Percentiles rank a stretch among this genome's conserved stretches.
Evolutionary conservation across 768 basidiomycete genomes (phyloP).

Genomic region (Trametes punicea): DNA sequence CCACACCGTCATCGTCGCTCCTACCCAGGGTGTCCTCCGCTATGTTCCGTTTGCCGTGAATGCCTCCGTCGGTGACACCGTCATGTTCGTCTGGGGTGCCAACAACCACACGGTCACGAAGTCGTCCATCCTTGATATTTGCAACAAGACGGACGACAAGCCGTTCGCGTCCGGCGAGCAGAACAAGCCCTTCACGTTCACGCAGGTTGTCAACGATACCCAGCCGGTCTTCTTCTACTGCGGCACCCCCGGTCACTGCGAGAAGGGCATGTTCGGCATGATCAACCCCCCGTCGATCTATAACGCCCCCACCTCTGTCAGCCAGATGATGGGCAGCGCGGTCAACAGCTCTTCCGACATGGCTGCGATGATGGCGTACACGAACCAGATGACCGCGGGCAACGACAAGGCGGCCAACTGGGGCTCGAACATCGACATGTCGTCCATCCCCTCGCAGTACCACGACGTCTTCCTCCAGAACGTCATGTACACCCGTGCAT

Average conservation of each 20-base stretch:
- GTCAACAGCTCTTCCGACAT: constrained; percentile 45
- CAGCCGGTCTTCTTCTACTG: constrained; percentile 76
- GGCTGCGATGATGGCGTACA: constrained; percentile 53
- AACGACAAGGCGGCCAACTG: constrained; percentile 49
- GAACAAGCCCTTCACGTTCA: constrained; percentile 62
- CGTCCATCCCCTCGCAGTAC: constrained; percentile 51
- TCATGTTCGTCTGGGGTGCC: constrained; percentile 75
- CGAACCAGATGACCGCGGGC: constrained; percentile 43
- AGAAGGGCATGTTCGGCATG: constrained; percentile 85
- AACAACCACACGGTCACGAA: constrained; percentile 84
- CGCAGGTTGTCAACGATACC: constrained; percentile 69
- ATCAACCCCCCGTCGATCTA: constrained; percentile 60
- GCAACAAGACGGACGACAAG: constrained; percentile 64
- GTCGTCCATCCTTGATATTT: constrained; percentile 59
- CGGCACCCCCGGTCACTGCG: constrained; percentile 64
- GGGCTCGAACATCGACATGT: constrained; percentile 63
- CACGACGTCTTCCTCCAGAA: constrained; percentile 52
- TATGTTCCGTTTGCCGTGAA: constrained; percentile 74
- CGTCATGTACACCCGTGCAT: constrained; percentile 45
- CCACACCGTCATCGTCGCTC: constrained; percentile 76
- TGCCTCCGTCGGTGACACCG: constrained; percentile 72
- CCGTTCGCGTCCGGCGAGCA: constrained; percentile 68
- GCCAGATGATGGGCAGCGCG: constrained; percentile 47
- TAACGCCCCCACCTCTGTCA: constrained; percentile 45
- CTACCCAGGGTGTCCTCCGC: constrained; percentile 70